Base-by-base conservation (phyloP, 1,139 yeast species). In the Taphrina confusa region DNA sequence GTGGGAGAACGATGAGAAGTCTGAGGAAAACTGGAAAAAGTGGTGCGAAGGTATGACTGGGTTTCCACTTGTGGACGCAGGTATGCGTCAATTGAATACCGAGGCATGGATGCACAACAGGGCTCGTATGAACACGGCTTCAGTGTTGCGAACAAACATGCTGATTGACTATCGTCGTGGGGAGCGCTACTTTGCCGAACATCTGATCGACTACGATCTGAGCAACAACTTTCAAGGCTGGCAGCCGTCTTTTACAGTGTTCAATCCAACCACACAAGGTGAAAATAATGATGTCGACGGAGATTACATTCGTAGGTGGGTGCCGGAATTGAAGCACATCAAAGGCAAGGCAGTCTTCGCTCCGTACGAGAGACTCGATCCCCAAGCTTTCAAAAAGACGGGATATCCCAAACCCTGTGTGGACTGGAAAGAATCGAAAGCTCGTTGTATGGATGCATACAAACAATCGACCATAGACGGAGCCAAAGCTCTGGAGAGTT, bases 11-110 rank as follows among this genome's bases (percentile, higher is more conserved):
- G 74, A 75, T 61, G 64, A 66, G 3, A 74, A 72, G 3, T 72
- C 74, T 31, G 58, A 54, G 20, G 44, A 33, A 11, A 44, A 44
- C 27, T 79, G 75, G 64, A 71, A 72, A 14, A 74, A 72, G 22
- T 81, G 85, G 85, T 75, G 80, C 62, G 66, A 72, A 18, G 85
- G 85, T 0, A 68, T 68, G 39, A 81, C 85, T 0, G 85, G 85
- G 1, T 75, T 73, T 61, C 84, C 85, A 0, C 73, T 81, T 9
- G 78, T 81, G 3, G 85, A 81, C 67, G 84, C 84, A 1, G 75
- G 79, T 46, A 81, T 81, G 84, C 72, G 82, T 44, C 76, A 80
- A 65, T 69, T 81, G 33, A 69, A 73, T 31, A 69, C 72, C n/a
- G 79, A 81, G 0, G 84, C 83, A 0, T 80, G 76, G 66, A 74